Base-by-base conservation (phyloP, 2,329 filamentous ascomycete species). In the Penicillium sp. region DNA sequence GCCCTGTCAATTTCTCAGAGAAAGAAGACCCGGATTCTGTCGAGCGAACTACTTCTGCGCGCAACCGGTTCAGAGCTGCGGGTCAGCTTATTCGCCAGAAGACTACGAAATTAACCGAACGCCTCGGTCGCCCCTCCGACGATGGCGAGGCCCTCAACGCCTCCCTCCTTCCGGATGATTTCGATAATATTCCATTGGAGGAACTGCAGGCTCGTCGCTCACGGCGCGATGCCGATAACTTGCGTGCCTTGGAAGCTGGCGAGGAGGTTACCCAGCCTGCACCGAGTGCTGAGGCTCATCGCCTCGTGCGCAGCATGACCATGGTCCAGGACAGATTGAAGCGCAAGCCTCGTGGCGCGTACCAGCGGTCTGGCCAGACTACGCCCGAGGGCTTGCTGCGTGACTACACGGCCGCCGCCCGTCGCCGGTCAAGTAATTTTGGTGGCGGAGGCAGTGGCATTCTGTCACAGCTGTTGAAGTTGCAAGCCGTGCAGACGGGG, bases 381-480 rank as follows among this genome's bases (percentile, higher is more conserved):
- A 74, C 72, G 1, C 72, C 72, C 1, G 70, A 73, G 35, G 59
- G 63, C 3, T 31, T 62, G 26, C 50, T 67, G 43, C 61, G 64
- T 33, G 65, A 65, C 21, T 69, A 68, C 39, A 60, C 61, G n/a
- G 48, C 48, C 13, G 48, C 48, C 4, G 46, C 57, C 22, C 63
- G 66, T 14, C 63, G 62, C n/a, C 68, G 68, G 16, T 69, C 67
- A 2, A 67, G 65, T 24, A 62, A 62, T 4, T 56, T 68, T 16
- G 62, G 57, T 14, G 62, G 55, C 16, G 69, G 70, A 3, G 66
- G 65, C 4, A 70, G 72, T 3, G 90, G 91, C 27, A 85, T 93
- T 45, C 76, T 96, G 1, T 86, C 87, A 0, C 88, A 87, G 1
- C 76, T 96, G 1, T 77, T 95, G 49, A 90, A 87, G 70, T 78